Conservation (phyloP, 306 rosid genomes). For the Ormosia semicastrata region DNA sequence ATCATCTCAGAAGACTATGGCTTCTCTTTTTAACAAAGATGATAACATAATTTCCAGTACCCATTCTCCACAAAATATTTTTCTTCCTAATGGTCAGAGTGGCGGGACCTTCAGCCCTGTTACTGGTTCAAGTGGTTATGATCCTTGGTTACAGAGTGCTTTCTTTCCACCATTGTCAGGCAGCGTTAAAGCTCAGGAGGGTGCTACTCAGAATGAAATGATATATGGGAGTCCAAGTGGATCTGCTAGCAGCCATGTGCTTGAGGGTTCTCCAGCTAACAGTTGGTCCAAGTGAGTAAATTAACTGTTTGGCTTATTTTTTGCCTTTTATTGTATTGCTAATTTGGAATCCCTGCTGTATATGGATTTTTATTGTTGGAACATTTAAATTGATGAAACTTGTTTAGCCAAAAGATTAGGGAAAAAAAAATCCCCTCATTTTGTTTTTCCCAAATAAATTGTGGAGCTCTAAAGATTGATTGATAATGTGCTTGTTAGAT, state of each 20-base stretch:
- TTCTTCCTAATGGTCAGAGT: slow-evolving; percentile 72
- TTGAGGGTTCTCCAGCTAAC: slow-evolving; percentile 60
- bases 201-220: slow-evolving; percentile 55
- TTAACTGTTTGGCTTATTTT: slow-evolving; percentile 16
- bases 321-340: neutral
- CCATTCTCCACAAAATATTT: slow-evolving; percentile 63
- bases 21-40: slow-evolving; percentile 76
- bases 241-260: slow-evolving; percentile 53
- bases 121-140: slow-evolving; percentile 55
- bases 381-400: slow-evolving; percentile 9
- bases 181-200: slow-evolving; percentile 60
- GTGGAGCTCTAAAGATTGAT: neutral
- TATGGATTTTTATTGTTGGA: neutral
- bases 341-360: slow-evolving; percentile 11
- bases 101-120: slow-evolving; percentile 67
- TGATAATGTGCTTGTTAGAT: neutral
- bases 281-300: slow-evolving; percentile 86
- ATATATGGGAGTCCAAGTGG: slow-evolving; percentile 68
- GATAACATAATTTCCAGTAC: slow-evolving; percentile 60
- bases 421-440: neutral
- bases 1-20: slow-evolving; percentile 72
- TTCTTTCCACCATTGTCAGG: slow-evolving; percentile 76
- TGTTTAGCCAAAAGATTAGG: slow-evolving; percentile 1
- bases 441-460: neutral
- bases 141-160: slow-evolving; percentile 76